Base-by-base conservation (phyloP, 116 monocot genomes). In the Dioscorea cayenensis region DNA sequence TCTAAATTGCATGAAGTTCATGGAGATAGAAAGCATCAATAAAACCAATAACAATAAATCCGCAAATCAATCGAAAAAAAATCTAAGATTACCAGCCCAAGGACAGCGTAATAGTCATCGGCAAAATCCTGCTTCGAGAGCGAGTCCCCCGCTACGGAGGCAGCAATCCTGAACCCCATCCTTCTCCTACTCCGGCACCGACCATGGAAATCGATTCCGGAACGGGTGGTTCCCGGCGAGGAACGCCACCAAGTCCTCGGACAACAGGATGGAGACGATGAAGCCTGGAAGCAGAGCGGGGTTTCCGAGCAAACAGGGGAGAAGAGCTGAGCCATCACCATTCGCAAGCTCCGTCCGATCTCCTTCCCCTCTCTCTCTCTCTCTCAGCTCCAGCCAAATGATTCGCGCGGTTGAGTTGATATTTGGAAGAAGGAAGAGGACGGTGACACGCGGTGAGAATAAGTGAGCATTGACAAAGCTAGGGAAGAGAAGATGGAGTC, bases 51-150 rank as follows among this genome's bases (percentile, higher is more conserved):
- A 0, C 38, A 2, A 38, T 38, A 5, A 38, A 38, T 38, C 7
- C 7, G 43, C 43, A 43, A 10, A 43, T 43, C 43, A 12, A 43
- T 43, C 43, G 43, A 43, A 6, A 43, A 6, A 43, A 43, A 6
- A 43, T 43, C 43, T 9, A 43, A 43, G 43, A 43, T 63, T 85
- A 94, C 94, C 87, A 94, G 73, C 21, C 94, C 94, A 64, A 94
- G 80, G 66, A 90, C 94, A 14, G 85, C 69, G 59, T 94, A 94
- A 70, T 90, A 94, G 37, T 87, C 93, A 64, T 90, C 94, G 11
- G 79, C 87, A 25, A 84, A 63, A 36, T 76, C 87, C 17, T 85
- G 78, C 32, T 16, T 3, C 14, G 81, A 79, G 50, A 67, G 27
- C 8, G 85, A 70, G 13, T 66, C 87, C n/a, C 73, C 81, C 6